Base-by-base conservation (phyloP, 306 rosid species). In the Cicer pinnatifidum region DNA sequence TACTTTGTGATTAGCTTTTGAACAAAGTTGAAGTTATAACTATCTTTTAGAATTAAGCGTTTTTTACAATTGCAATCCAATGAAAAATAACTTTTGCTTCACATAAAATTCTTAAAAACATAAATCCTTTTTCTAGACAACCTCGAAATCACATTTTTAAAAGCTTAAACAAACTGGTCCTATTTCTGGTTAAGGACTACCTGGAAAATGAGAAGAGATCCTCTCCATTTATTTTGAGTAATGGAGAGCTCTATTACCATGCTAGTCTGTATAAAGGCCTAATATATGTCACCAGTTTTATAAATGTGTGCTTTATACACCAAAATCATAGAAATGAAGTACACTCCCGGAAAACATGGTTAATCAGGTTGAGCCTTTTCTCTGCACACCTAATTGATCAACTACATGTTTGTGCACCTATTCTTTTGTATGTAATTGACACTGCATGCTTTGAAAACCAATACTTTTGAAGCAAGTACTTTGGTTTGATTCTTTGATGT, bases 391-490 rank as follows among this genome's bases (percentile, higher is more conserved):
- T 50, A 41, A 19, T 69, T 33, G 63, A 59, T 77, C 56, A 69
- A 74, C 64, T 66, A 40, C 15, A 20, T 48, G 50, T 59, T 7
- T 41, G 12, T 45, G 40, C 64, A 9, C 60, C 45, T 46, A 62
- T 54, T 46, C 11, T 40, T 45, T 77, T 35, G 12, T 41, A n/a
- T 72, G 69, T 38, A 48, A 6, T 41, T 48, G 1, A 1, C 41
- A 73, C 48, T 60, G 41, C 9, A 16, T 82, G 58, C 38, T 68
- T 53, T 78, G 58, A 73, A 69, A 33, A 20, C 50, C 39, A 54
- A 7, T 44, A 81, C 64, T 63, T 69, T 6, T 53, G 73, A 50
- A 46, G 73, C 60, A 60, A 60, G 67, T 73, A 15, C 56, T 72
- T 77, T 70, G 11, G 17, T 60, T 78, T 40, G 39, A 37, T 59